Percentiles rank a stretch among this genome's conserved stretches.
Conservation (phyloP, 1,284 basidiomycete species). For the Inonotus hispidus region DNA sequence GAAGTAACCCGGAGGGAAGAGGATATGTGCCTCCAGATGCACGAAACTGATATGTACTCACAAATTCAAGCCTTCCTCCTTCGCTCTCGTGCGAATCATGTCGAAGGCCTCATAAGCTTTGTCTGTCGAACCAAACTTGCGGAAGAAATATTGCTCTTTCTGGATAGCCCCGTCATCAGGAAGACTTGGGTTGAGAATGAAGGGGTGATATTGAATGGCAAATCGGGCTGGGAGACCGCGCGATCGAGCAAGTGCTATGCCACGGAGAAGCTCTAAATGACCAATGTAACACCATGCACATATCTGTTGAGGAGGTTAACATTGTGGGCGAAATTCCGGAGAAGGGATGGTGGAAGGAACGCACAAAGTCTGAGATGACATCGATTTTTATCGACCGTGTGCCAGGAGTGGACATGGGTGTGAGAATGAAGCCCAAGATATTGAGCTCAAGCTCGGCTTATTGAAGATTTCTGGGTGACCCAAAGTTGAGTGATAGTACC, state of each 20-base stretch:
- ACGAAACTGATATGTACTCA: constrained; percentile 32
- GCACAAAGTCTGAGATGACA: constrained; percentile 3
- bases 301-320: constrained; percentile 34
- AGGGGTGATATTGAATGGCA: constrained; percentile 73
- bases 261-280: constrained; percentile 64
- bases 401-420: neutral
- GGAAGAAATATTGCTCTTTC: constrained; percentile 44
- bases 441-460: neutral
- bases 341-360: neutral
- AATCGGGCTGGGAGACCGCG: constrained; percentile 59
- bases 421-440: neutral
- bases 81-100: constrained; percentile 47
- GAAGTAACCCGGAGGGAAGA: neutral
- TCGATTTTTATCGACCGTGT: constrained; percentile 2
- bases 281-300: constrained; percentile 75
- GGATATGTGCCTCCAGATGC: neutral
- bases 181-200: constrained; percentile 52
- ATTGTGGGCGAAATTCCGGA: neutral
- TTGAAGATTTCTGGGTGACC: neutral
- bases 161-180: constrained; percentile 40
- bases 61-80: constrained; percentile 61
- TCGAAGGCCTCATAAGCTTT: constrained; percentile 46
- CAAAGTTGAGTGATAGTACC: neutral
- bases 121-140: constrained; percentile 42
- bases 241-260: constrained; percentile 48